Base-by-base conservation (phyloP, 768 basidiomycete genomes). In the Boletus vinaceobasis region DNA sequence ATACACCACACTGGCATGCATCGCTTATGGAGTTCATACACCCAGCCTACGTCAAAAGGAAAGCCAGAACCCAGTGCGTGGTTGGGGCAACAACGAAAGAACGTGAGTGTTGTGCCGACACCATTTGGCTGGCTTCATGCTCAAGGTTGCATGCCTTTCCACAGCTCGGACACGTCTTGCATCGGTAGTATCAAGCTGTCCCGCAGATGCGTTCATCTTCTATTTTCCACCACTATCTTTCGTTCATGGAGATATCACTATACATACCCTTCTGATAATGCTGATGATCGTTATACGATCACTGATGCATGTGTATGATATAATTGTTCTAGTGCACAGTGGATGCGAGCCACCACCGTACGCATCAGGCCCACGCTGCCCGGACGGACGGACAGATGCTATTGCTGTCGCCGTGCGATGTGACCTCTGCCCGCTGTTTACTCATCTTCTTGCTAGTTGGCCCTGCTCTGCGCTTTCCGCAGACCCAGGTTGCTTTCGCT, bases 1-100 rank as follows among this genome's bases (percentile, higher is more conserved):
- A 77, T 93, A 56, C 90, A 93, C 67, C 77, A 76, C 38, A 72
- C 83, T 40, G 88, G 90, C 11, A 84, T 88, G 79, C 76, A 78
- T 48, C 80, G 75, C 19, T 73, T 80, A 39, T 79, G 88, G 53
- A 77, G 80, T 39, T 87, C 88, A 61, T 71, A 91, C 10, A 75
- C 78, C 23, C 74, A 75, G 52, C 74, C 74, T 53, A 71, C 74
- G 31, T 77, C 77, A 60, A 76, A 72, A 60, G 65, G 62, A 40
- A 74, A 74, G 49, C 71, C 75, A 36, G 77, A 80, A 42, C 82
- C 87, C 21, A 78, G 75, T 6, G 84, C 86, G 55, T 94, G 89
- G 86, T 72, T 92, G 11, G 81, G 80, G 29, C 77, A 82, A 50
- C 85, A 90, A 65, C 78, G 90, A 53, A 73, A 73, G 77, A 80